Percentiles rank a stretch among this genome's conserved stretches.
These are phyloP conservation scores for Cercospora sp. DNA, from an alignment of 2,329 filamentous ascomycete species.

Conservation along the genomic window DNA sequence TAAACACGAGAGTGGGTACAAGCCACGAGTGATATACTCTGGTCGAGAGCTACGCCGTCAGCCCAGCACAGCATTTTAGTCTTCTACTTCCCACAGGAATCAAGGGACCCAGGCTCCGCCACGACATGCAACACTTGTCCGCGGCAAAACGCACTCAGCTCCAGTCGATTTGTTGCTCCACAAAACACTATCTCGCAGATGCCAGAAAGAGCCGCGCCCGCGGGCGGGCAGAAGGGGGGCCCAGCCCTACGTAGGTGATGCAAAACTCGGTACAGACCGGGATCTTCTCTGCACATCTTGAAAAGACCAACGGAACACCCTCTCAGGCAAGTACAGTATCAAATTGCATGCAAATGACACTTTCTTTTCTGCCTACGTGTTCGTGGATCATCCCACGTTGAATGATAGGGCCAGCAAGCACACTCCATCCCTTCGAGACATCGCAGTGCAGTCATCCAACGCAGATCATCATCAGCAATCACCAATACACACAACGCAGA, in stretches of 20 bases:
- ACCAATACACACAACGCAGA: not conserved
- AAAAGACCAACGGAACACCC: not conserved
- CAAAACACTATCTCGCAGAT: not conserved
- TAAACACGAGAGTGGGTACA: not conserved
- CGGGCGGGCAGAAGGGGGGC: not conserved
- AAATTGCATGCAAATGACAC: not conserved
- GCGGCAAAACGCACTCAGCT: not conserved
- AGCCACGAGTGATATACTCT: constrained; percentile 4
- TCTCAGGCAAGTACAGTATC: not conserved
- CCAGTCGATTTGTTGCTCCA: not conserved
- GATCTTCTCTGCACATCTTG: not conserved
- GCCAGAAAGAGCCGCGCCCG: not conserved
- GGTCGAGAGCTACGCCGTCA: constrained; percentile 11
- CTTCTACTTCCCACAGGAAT: not conserved
- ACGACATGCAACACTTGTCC: constrained; percentile 10
- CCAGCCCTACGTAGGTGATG: not conserved
- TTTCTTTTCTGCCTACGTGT: not conserved
- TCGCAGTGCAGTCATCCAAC: not conserved
- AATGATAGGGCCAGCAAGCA: not conserved
- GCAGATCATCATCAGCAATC: not conserved
- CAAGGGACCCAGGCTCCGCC: constrained; percentile 5
- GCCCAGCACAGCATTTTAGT: constrained; percentile 3
- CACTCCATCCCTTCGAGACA: not conserved
- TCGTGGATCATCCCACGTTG: not conserved
- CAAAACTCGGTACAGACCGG: constrained; percentile 1